A percentile compares a stretch with the other conserved stretches of the same genome.
Evolutionary conservation across 129 eudicot genomes (phyloP).

Genomic region (Chrysanthemum lavandulifolium): DNA sequence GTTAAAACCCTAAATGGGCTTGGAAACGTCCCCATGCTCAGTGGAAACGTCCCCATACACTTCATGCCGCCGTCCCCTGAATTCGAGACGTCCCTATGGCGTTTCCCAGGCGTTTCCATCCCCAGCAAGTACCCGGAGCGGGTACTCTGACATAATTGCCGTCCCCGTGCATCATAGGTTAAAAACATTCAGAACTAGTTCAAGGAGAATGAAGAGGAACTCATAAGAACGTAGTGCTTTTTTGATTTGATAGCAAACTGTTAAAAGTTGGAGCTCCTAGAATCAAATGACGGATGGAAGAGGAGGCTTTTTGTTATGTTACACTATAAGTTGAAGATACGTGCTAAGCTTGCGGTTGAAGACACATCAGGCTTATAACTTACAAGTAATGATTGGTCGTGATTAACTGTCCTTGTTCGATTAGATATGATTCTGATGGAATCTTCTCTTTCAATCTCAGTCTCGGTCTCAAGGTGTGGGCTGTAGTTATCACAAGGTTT

Average conservation of each 20-base stretch:
- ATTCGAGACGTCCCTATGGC: too few relatives aligned
- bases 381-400: conserved; percentile 9
- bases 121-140: too few relatives aligned
- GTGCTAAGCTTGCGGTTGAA: conserved; percentile 49
- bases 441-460: conserved; percentile 49
- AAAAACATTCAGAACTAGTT: conserved; percentile 47
- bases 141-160: too few relatives aligned
- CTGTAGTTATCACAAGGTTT: conserved; percentile 64
- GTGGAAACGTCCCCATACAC: too few relatives aligned
- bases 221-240: conserved; percentile 39
- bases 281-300: conserved; percentile 70
- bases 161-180: too few relatives aligned
- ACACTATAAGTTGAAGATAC: conserved; percentile 72
- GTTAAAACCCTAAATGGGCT: too few relatives aligned
- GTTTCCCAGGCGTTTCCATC: too few relatives aligned
- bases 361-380: conserved; percentile 4
- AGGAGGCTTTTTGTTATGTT: conserved; percentile 53
- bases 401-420: conserved; percentile 17
- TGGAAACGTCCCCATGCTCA: too few relatives aligned
- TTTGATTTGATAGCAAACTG: neutral
- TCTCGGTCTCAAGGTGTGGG: conserved; percentile 69
- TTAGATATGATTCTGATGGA: conserved; percentile 81
- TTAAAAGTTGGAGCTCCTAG: conserved; percentile 76
- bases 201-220: conserved; percentile 81
- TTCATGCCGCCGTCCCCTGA: too few relatives aligned